Conservation (phyloP, 305 asterid species). For the Solanum hybrid region DNA sequence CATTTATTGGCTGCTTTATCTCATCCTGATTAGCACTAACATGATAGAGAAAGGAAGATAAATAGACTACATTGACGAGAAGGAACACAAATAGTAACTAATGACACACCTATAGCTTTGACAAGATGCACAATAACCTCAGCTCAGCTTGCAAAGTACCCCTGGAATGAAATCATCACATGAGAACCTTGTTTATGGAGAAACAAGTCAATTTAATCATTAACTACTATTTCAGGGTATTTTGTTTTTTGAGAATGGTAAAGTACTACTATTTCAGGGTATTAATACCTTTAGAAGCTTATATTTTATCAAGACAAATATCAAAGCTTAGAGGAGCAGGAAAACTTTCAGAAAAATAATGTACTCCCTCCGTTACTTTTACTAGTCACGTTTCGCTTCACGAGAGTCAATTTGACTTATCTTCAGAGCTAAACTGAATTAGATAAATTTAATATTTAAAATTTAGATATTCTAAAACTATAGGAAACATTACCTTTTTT, state of each 20-base stretch:
- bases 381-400: background rate
- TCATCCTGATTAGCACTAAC: background rate
- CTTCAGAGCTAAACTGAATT: background rate
- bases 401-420: background rate
- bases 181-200: conserved; percentile 45
- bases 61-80: background rate
- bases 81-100: background rate
- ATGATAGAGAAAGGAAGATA: background rate
- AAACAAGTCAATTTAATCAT: background rate
- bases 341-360: background rate
- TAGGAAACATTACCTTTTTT: background rate
- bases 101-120: conserved; percentile 68
- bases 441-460: too few species aligned
- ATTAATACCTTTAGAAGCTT: background rate
- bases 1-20: background rate
- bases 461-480: background rate
- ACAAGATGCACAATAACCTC: conserved; percentile 62
- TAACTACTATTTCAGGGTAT: background rate
- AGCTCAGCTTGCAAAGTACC: conserved; percentile 45
- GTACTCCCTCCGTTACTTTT: background rate
- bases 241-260: too few species aligned
- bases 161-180: conserved; percentile 48
- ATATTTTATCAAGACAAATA: background rate
- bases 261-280: background rate
- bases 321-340: background rate